Percentiles rank a stretch among this genome's conserved stretches.
These are phyloP conservation scores for Tuber borchii DNA, from an alignment of 495 filamentous ascomycete genomes.

Conservation along the genomic window DNA sequence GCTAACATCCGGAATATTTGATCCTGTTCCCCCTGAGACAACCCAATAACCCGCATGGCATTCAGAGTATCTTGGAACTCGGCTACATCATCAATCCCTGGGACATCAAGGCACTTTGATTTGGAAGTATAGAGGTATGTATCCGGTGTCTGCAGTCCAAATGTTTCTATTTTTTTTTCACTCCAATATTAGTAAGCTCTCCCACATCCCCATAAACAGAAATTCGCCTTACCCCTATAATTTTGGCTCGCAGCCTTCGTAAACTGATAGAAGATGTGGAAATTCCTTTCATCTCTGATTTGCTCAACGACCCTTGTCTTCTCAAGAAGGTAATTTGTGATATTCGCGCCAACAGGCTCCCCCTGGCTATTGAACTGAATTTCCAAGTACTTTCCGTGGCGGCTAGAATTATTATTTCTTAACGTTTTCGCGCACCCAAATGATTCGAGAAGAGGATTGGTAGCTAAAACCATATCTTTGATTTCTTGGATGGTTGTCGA, in stretches of 20 bases:
- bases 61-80: conserved; percentile 90
- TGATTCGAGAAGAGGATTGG: conserved; percentile 92
- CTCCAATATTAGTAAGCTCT: conserved; percentile 8
- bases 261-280: conserved; percentile 99
- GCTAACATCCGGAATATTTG: conserved; percentile 95
- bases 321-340: conserved; percentile 96
- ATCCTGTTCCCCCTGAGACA: conserved; percentile 84
- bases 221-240: conserved; percentile 56
- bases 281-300: conserved; percentile 91
- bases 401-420: conserved; percentile 96
- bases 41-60: conserved; percentile 90
- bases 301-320: conserved; percentile 94
- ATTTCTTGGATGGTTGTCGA: conserved; percentile 92
- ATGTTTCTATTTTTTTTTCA: conserved; percentile 53
- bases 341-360: conserved; percentile 91
- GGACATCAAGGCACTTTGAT: conserved; percentile 89
- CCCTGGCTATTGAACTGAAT: conserved; percentile 92
- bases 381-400: conserved; percentile 97
- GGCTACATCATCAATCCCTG: conserved; percentile 81
- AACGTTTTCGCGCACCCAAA: conserved; percentile 98
- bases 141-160: conserved; percentile 83
- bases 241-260: conserved; percentile 84
- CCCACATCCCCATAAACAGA: background rate
- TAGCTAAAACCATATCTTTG: conserved; percentile 98
- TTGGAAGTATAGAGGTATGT: conserved; percentile 91